Evolutionary conservation across 169 alveolate species (phyloP), one percentile per base, ranked within the genome.

Genomic region (Cryptosporidium bovis): DNA sequence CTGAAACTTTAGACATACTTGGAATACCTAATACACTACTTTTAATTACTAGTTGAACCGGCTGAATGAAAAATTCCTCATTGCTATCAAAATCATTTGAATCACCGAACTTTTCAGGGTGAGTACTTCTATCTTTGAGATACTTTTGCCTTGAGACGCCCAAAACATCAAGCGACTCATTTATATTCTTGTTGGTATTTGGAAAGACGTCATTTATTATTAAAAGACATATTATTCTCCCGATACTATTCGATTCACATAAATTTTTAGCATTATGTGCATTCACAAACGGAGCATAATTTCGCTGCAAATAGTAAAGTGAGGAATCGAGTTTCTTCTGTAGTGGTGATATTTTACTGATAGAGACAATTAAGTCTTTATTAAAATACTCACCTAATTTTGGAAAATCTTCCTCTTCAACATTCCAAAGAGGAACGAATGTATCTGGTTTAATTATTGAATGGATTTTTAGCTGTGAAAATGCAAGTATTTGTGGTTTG

Each of bases 1-100:
- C 87, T 10, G 51, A n/a, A 24, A 77, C 55, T 18, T 77, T 77
- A 20, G 64, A 60, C 87, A 77, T 60, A 20, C 65, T 40, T 7
- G 64, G 64, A 34, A 77, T 20, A 4, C 71, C 64, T 12, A 16
- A 48, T 24, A 60, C 50, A 56, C 36, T 24, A 34, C 71, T 77
- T 13, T 24, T 40, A 12, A 77, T 24, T 15, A 40, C 46, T 8
- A 62, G 46, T 40, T 60, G 71, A 44, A 62, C 77, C 1, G 87
- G 87, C 24, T 77, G 87, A 62, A 77, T 77, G 44, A 77, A 77
- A 12, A 77, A 1, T 44, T 77, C 87, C 18, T 56, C 87, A 40
- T 40, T 40, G 20, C 3, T 7, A 5, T 77, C 71, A 34, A 33
- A 60, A 8, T 44, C 46, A 12, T 15, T 65, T 8, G 51, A 65